Evolutionary conservation across 2,329 filamentous ascomycete species (phyloP), one percentile per base, ranked within the genome.

Genomic region (Chaetothyriales sp.): DNA sequence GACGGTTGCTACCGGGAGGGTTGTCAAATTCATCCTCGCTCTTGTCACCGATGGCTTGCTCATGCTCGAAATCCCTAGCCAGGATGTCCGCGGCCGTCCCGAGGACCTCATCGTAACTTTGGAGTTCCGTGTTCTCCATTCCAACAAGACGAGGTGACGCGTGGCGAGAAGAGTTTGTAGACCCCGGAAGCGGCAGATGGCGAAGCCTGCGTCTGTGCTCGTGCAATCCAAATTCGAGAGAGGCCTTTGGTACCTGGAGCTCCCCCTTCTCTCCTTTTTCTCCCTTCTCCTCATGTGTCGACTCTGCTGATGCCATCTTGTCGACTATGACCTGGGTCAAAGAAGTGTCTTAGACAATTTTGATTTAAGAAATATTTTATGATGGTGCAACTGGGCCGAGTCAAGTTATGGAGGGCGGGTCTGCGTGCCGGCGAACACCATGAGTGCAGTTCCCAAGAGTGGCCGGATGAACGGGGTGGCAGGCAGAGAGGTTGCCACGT

Each of bases 381-480:
- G 12, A 19, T 26, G 43, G 32, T 46, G 51, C 46, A 43, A 15
- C 46, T 52, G 45, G 49, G 62, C 75, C 70, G 12, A 47, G 20
- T 47, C 45, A 47, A 90, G 73, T 95, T 96, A 96, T 77, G 90
- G 90, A 68, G 92, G 90, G 74, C 94, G 90, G 76, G 88, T 92
- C 77, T 92, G 86, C 75, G 88, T 86, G 84, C 90, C 89, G 77
- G 82, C 82, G 71, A 90, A 90, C 81, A 93, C 88, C 88, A 88
- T 86, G 77, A 82, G 81, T 68, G 82, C 81, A 72, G 88, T 90
- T 77, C 87, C 87, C 70, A 90, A 83, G 74, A 94, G 86, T 79
- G 87, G 89, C 76, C 83, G 83, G 68, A 83, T 76, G 73, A 83
- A 83, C 70, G 81, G 83, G 73, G 78, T 72, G 70, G 76, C 70